phyloP scores from a whole-genome alignment of 805 yeast species.

The Wickerhamomyces sydowiorum region DNA sequence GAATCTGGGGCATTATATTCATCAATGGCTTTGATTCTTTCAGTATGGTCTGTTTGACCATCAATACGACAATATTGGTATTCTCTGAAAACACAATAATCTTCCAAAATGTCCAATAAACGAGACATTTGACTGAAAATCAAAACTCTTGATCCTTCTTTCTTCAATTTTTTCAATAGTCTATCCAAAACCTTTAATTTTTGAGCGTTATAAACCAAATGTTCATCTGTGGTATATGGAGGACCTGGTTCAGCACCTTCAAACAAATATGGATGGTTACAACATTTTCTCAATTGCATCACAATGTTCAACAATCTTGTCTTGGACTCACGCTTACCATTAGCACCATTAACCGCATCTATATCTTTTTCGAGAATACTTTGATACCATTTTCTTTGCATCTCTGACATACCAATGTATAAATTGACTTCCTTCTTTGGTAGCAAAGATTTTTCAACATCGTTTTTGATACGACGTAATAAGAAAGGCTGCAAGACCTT shows the following conservation, averaged over 20 bases:
- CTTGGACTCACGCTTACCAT: slow-evolving; percentile 68
- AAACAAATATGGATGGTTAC: slow-evolving; percentile 79
- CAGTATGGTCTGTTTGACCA: slow-evolving; percentile 78
- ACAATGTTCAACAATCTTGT: slow-evolving; percentile 74
- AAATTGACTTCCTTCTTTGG: slow-evolving; percentile 74
- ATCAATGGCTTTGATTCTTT: slow-evolving; percentile 70
- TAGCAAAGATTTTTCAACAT: slow-evolving; percentile 72
- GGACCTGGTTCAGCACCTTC: slow-evolving; percentile 93
- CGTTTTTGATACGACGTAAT: slow-evolving; percentile 70
- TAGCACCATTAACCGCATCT: slow-evolving; percentile 82
- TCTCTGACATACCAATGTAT: slow-evolving; percentile 69
- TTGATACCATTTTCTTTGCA: slow-evolving; percentile 77
- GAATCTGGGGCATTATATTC: slow-evolving; percentile 74
- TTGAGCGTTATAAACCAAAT: slow-evolving; percentile 65
- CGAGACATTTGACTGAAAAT: slow-evolving; percentile 84
- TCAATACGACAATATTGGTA: slow-evolving; percentile 75
- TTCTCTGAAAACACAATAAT: slow-evolving; percentile 65
- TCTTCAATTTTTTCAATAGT: slow-evolving; percentile 51
- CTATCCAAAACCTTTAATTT: slow-evolving; percentile 70
- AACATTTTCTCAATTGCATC: slow-evolving; percentile 81
- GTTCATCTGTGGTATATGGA: slow-evolving; percentile 82
- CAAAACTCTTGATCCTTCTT: slow-evolving; percentile 71
- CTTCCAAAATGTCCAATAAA: slow-evolving; percentile 74
- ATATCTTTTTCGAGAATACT: slow-evolving; percentile 72
- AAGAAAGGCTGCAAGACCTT: slow-evolving; percentile 72